phyloP scores from a whole-genome alignment of 345 rosid species.

The Trapa incisa region DNA sequence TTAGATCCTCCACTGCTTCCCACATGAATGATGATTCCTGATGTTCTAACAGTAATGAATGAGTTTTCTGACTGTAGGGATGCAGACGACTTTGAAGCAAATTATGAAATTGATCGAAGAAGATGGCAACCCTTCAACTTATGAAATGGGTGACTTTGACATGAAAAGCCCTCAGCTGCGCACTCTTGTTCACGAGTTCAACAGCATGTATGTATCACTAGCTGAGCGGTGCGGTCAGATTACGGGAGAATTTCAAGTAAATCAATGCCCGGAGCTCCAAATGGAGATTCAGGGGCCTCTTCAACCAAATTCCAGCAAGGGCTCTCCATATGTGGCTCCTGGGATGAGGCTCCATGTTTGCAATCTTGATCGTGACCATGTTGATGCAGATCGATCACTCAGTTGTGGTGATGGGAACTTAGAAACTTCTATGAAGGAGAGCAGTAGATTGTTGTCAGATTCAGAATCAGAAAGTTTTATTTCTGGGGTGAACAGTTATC shows the following conservation, averaged over 20 bases:
- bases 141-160: conserved; percentile 21
- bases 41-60: background rate
- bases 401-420: conserved; percentile 40
- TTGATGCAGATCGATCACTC: conserved; percentile 19
- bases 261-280: conserved; percentile 15
- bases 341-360: conserved; percentile 16
- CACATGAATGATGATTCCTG: background rate
- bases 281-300: conserved; percentile 23
- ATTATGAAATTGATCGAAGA: conserved; percentile 37
- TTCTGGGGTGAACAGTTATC: conserved; percentile 35
- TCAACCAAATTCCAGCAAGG: conserved; percentile 17
- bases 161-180: conserved; percentile 33
- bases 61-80: conserved; percentile 23
- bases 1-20: background rate
- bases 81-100: conserved; percentile 29
- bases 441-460: conserved; percentile 47
- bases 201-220: conserved; percentile 29
- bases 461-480: conserved; percentile 63
- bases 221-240: conserved; percentile 36
- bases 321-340: conserved; percentile 31
- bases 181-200: conserved; percentile 29
- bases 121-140: conserved; percentile 23
- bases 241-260: conserved; percentile 16
- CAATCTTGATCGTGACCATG: conserved; percentile 27
- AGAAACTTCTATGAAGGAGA: conserved; percentile 44